These are phyloP conservation scores for Cladosporium sp. DNA, from an alignment of 2,329 filamentous ascomycete species.

Conservation along the genomic window DNA sequence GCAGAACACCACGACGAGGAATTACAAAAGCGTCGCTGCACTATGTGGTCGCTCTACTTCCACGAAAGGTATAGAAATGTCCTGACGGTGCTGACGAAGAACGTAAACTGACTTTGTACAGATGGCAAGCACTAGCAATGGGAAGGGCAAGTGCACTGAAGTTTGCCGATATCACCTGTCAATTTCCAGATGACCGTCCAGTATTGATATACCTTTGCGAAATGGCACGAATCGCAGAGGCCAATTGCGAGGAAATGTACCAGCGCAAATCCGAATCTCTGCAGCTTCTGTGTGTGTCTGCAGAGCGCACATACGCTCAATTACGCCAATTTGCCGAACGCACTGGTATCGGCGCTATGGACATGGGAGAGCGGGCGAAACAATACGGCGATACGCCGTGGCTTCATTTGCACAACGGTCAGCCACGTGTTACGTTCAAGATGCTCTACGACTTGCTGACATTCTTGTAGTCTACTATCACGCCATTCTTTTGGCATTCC, in stretches of 20 bases:
- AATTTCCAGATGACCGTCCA: conserved; percentile 19
- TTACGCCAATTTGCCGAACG: conserved; percentile 22
- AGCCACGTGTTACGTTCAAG: not conserved
- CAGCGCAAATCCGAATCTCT: conserved; percentile 25
- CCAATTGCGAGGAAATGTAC: conserved; percentile 22
- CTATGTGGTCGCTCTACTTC: conserved; percentile 30
- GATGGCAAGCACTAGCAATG: conserved; percentile 21
- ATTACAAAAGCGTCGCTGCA: conserved; percentile 23
- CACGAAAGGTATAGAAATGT: conserved; percentile 21
- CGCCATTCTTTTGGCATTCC: conserved; percentile 22
- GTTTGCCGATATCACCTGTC: conserved; percentile 23
- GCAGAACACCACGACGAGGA: conserved; percentile 4
- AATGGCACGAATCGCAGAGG: conserved; percentile 20
- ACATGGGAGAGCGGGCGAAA: not conserved
- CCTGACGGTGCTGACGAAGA: too few species aligned
- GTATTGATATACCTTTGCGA: conserved; percentile 19
- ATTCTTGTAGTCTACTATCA: conserved; percentile 20
- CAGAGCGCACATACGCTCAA: conserved; percentile 22
- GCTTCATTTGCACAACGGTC: conserved; percentile 11
- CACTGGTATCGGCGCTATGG: conserved; percentile 10
- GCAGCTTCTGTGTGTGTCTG: conserved; percentile 23
- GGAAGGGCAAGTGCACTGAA: conserved; percentile 21
- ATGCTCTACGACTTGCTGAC: not conserved
- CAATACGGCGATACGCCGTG: not conserved
- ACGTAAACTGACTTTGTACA: not conserved